phyloP scores from a whole-genome alignment of 2,329 filamentous ascomycete genomes.

The Beauveria asiatica region DNA sequence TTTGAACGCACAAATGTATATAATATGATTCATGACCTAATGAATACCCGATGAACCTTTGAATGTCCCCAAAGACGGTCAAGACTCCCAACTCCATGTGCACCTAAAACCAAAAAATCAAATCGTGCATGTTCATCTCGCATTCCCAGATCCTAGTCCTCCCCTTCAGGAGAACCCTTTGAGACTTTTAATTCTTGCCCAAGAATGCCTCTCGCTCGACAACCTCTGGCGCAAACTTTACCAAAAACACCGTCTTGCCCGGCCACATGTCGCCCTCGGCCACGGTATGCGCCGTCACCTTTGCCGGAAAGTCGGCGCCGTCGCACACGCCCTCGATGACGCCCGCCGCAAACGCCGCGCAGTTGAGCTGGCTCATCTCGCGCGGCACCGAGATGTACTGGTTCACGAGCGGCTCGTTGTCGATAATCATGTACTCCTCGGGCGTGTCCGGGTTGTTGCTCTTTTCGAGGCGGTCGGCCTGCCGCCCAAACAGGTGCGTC shows the following conservation, averaged over 20 bases:
- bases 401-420: slow-evolving; percentile 96
- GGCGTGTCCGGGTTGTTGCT: slow-evolving; percentile 71
- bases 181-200: slow-evolving; percentile 41
- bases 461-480: slow-evolving; percentile 89
- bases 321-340: slow-evolving; percentile 95
- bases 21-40: background rate
- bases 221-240: slow-evolving; percentile 87
- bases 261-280: slow-evolving; percentile 80
- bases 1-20: background rate
- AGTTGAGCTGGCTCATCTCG: slow-evolving; percentile 95
- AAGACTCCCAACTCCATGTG: slow-evolving; percentile 1
- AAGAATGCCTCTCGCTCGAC: slow-evolving; percentile 83
- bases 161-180: background rate
- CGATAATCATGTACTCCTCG: slow-evolving; percentile 98
- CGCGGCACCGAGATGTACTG: slow-evolving; percentile 86
- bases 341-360: slow-evolving; percentile 89
- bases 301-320: slow-evolving; percentile 79
- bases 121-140: background rate
- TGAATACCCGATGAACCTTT: background rate
- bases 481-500: slow-evolving; percentile 83
- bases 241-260: slow-evolving; percentile 87
- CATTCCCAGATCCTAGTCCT: background rate
- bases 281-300: slow-evolving; percentile 81
- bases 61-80: background rate
- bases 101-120: slow-evolving; percentile 2